Evolutionary conservation across 1,284 basidiomycete species (phyloP), one percentile per base, ranked within the genome.

Genomic region (Ustilago vetiveriae): DNA sequence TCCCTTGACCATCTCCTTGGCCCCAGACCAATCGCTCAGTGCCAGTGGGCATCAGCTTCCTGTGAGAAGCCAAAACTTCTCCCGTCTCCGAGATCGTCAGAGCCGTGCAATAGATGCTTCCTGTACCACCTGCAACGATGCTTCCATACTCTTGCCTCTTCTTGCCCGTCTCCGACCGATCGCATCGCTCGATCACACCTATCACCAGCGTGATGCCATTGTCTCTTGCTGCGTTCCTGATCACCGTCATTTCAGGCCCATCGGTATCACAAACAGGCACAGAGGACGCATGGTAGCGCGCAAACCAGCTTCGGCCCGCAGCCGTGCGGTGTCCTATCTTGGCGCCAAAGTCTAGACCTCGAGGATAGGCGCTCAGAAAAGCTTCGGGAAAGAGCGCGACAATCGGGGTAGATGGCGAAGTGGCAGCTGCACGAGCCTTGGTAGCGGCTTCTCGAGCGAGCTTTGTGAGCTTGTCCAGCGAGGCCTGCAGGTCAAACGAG

Each of bases 41-140:
- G 0, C 85, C 90, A 4, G 90, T 91, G 1, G 90, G 90, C 78
- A 88, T 85, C 23, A 91, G 79, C 80, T 91, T 91, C n/a, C 90
- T 84, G 76, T 90, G 89, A 68, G 88, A 89, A 11, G 84, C 86
- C 11, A 90, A 80, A 33, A 88, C 84, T 8, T 87, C 87, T n/a
- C 86, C 82, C 11, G 73, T 65, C 0, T 88, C 88, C 50, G 87
- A 86, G 26, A 90, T 85, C 69, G 90, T 88, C 26, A 90, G 83
- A 23, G 83, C 87, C 0, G 89, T 88, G 82, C 90, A 90, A 76
- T 89, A 91, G 32, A 90, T 82, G 0, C 89, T 90, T 0, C 88
- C 88, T 3, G 73, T 73, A n/a, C 81, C 75, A 16, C 85, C 84
- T 19, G 87, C 40, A 9, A 47, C 48, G 10, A 23, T 43, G 46